These are phyloP conservation scores for Diospyros lotus DNA, from an alignment of 148 eudicot genomes.

Conservation along the genomic window DNA sequence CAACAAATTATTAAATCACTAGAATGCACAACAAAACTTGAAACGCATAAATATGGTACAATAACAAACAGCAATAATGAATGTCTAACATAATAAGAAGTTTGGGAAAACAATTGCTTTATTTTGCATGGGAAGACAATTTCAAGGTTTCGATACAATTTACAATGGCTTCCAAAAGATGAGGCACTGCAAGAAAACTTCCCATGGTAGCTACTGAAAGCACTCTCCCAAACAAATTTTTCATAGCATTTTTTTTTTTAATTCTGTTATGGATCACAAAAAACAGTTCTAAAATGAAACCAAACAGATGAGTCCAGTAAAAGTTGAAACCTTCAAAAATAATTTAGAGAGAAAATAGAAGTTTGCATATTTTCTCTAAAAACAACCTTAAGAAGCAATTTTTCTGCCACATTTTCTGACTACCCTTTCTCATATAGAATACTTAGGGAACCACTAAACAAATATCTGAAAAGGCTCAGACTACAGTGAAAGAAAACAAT, in stretches of 20 bases:
- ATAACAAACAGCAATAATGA: not conserved
- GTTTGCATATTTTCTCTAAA: not conserved
- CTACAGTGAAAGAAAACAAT: too few species aligned
- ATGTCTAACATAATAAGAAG: too few species aligned
- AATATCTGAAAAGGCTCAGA: not conserved
- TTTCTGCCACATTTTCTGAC: not conserved
- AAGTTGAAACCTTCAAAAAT: not conserved
- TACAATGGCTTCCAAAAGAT: not conserved
- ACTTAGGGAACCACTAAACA: not conserved
- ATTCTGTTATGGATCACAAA: too few species aligned
- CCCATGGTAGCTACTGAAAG: too few species aligned
- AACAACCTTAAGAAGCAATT: not conserved
- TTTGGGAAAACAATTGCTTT: too few species aligned
- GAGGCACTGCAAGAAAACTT: too few species aligned
- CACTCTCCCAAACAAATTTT: too few species aligned
- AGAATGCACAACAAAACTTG: not conserved
- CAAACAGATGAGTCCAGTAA: not conserved
- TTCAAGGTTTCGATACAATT: too few species aligned
- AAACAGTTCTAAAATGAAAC: too few species aligned
- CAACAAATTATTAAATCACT: conserved; percentile 11
- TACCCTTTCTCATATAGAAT: not conserved
- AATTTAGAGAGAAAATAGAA: not conserved
- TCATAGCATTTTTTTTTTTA: too few species aligned
- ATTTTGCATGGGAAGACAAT: too few species aligned
- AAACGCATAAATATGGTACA: not conserved